These are phyloP conservation scores for Musa beccarii DNA, from an alignment of 176 grass and related monocot species.

Conservation along the genomic window DNA sequence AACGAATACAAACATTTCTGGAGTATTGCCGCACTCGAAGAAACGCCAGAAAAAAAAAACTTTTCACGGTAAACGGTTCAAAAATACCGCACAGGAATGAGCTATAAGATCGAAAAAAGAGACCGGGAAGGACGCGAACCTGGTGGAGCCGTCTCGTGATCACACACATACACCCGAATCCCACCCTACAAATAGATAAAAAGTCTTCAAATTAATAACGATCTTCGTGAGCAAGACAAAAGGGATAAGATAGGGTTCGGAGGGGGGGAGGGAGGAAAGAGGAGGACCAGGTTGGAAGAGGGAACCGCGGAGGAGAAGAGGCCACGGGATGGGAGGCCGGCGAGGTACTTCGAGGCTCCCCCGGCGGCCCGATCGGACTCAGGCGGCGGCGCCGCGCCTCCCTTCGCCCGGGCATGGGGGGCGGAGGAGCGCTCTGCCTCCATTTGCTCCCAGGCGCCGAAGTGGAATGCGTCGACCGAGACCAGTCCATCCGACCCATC, in stretches of 20 bases:
- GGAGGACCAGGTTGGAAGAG: conserved; percentile 29
- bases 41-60: background rate
- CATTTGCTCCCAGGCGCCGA: background rate
- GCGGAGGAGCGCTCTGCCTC: background rate
- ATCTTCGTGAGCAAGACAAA: background rate
- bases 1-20: too few relatives aligned
- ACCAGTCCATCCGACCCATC: too few relatives aligned
- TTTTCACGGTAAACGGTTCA: background rate
- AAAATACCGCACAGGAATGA: background rate
- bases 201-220: background rate
- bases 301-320: conserved; percentile 20
- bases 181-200: background rate
- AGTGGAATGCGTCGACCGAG: background rate
- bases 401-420: background rate
- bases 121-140: background rate
- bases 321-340: conserved; percentile 28
- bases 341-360: conserved; percentile 24
- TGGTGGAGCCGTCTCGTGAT: conserved; percentile 11
- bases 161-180: conserved; percentile 16
- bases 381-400: background rate
- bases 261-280: background rate
- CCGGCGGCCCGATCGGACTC: background rate
- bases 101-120: background rate
- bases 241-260: background rate
- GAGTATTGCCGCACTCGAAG: too few relatives aligned